These are phyloP conservation scores for Parsonsia alboflavescens DNA, from an alignment of 257 asterid genomes.

Conservation along the genomic window DNA sequence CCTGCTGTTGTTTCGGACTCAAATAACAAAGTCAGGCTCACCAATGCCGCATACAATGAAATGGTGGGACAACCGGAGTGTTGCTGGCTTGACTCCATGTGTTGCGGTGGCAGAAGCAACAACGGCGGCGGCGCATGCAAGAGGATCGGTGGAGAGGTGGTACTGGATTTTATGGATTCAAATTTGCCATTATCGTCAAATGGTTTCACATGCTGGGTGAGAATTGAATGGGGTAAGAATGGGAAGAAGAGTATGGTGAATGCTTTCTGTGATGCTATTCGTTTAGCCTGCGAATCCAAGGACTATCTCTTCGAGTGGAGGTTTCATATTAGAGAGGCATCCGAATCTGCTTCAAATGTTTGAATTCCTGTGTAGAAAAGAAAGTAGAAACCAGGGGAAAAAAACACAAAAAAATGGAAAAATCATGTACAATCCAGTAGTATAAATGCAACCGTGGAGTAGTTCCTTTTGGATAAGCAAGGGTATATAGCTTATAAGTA, in stretches of 20 bases:
- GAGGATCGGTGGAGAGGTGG: constrained; percentile 85
- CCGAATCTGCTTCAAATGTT: constrained; percentile 20
- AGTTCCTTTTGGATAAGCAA: neutral
- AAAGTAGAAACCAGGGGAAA: neutral
- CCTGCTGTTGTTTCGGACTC: constrained; percentile 76
- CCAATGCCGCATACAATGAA: constrained; percentile 76
- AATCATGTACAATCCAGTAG: neutral
- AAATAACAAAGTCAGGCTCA: constrained; percentile 54
- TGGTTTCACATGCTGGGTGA: constrained; percentile 56
- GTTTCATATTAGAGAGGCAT: constrained; percentile 35
- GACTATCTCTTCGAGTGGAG: constrained; percentile 81
- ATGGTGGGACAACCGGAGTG: constrained; percentile 96
- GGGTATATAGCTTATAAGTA: constrained; percentile 1
- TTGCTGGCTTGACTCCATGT: constrained; percentile 63
- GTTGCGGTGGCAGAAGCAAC: constrained; percentile 12
- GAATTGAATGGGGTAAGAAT: constrained; percentile 69
- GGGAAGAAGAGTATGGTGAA: constrained; percentile 45
- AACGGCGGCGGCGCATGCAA: constrained; percentile 38
- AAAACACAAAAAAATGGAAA: neutral
- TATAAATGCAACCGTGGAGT: neutral
- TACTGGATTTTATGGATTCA: constrained; percentile 39
- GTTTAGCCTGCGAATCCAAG: constrained; percentile 47
- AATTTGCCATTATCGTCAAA: constrained; percentile 15
- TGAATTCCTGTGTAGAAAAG: constrained; percentile 8
- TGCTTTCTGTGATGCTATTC: constrained; percentile 47